Evolutionary conservation across 257 asterid species (phyloP), one percentile per base, ranked within the genome.

Genomic region (Jacaranda mimosifolia): DNA sequence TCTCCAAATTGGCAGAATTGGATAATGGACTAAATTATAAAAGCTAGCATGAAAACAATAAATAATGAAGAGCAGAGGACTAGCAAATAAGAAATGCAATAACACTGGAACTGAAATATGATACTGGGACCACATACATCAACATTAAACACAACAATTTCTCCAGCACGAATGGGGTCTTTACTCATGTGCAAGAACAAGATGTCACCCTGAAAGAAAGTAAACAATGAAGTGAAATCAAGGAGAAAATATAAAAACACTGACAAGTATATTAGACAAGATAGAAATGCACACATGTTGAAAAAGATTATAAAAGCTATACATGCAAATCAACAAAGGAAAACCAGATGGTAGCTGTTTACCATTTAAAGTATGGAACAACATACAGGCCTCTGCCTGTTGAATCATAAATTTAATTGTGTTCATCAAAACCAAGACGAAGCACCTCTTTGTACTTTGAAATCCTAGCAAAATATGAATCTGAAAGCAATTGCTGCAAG

Each of bases 111-210:
- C 39, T 60, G 12, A 57, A 51, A 10, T 14, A 68, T 70, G 45
- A 72, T 71, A 39, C 42, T 38, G 40, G 63, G 52, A 70, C 39
- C 72, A 81, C 99, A 9, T 89, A 96, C 99, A 49, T 96, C 98
- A 75, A 96, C 88, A 81, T 96, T 96, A 77, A 96, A 96, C 69
- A 96, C 99, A 40, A 96, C 99, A 57, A 96, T 96, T 87, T 96
- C 99, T 85, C 99, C 99, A 36, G 99, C 90, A 40, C 99, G 99
- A 83, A 96, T 91, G 68, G 99, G 99, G 53, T 90, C 98, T 62
- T 96, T 86, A 75, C 91, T 90, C 98, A 96, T 96, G 82, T 84
- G 97, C 91, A 96, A 86, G 94, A 96, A 96, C 91, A 96, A 76
- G 81, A 96, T 96, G 86, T 96, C 99, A 62, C 99, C 99, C 99